phyloP scores from a whole-genome alignment of 108 stramenopile genomes.

The Nitzschia palea region DNA sequence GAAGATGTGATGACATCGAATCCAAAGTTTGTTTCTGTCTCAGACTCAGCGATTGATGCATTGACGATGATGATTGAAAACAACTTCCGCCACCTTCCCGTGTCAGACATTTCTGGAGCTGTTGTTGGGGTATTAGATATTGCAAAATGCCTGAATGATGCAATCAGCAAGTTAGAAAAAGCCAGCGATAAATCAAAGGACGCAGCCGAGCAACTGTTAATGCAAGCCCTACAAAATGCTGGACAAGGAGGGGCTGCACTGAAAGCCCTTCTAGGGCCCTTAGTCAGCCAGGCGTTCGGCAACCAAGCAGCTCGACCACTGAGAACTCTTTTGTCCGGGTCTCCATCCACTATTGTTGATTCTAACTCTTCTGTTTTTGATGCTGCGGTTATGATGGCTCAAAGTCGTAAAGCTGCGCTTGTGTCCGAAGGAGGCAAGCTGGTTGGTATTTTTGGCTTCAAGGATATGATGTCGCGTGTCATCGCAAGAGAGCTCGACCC shows the following conservation, averaged over 20 bases:
- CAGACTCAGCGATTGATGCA: constrained; percentile 89
- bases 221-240: constrained; percentile 46
- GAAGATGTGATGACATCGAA: constrained; percentile 84
- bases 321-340: constrained; percentile 53
- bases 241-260: constrained; percentile 58
- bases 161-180: constrained; percentile 85
- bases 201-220: constrained; percentile 53
- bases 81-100: constrained; percentile 92
- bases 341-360: constrained; percentile 58
- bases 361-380: constrained; percentile 70
- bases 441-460: constrained; percentile 93
- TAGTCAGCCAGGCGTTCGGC: constrained; percentile 59
- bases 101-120: constrained; percentile 72
- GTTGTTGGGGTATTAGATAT: constrained; percentile 91
- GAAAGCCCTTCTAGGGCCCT: constrained; percentile 51
- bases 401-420: constrained; percentile 75
- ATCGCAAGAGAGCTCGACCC: constrained; percentile 82
- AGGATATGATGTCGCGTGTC: constrained; percentile 94
- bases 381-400: constrained; percentile 81
- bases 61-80: constrained; percentile 94
- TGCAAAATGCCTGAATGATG: constrained; percentile 93
- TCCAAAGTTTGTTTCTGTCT: constrained; percentile 79
- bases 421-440: constrained; percentile 78
- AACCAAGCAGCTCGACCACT: constrained; percentile 58
- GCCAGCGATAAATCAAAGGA: constrained; percentile 38